Evolutionary conservation across 306 rosid genomes (phyloP).

Genomic region (Lathyrus oleraceus): DNA sequence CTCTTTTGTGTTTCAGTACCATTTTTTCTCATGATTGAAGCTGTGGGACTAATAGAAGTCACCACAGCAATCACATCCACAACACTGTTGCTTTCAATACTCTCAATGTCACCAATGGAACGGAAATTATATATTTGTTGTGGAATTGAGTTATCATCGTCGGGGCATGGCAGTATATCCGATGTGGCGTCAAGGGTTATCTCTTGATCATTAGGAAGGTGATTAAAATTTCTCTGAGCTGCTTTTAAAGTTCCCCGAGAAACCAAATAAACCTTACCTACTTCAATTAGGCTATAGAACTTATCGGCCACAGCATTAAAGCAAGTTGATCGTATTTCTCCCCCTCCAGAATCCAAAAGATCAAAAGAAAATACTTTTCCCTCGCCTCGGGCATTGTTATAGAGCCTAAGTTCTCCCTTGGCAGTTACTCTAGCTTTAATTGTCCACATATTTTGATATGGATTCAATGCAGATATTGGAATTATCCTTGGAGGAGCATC

Average conservation of each 20-base stretch:
- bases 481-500: slow-evolving; percentile 77
- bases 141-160: slow-evolving; percentile 74
- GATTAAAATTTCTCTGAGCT: slow-evolving; percentile 73
- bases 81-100: slow-evolving; percentile 60
- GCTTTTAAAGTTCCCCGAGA: slow-evolving; percentile 75
- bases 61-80: slow-evolving; percentile 83
- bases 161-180: slow-evolving; percentile 60
- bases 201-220: slow-evolving; percentile 72
- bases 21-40: slow-evolving; percentile 75
- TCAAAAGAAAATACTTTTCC: slow-evolving; percentile 95
- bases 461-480: slow-evolving; percentile 79
- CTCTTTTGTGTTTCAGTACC: slow-evolving; percentile 86
- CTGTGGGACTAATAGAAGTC: slow-evolving; percentile 60
- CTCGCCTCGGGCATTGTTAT: slow-evolving; percentile 73
- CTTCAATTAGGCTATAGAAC: slow-evolving; percentile 69
- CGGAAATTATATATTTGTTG: slow-evolving; percentile 64
- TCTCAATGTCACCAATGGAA: slow-evolving; percentile 61
- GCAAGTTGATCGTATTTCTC: slow-evolving; percentile 90
- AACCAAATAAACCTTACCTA: slow-evolving; percentile 68
- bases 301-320: slow-evolving; percentile 84
- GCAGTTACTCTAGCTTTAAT: slow-evolving; percentile 90
- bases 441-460: slow-evolving; percentile 75
- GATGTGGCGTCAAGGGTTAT: slow-evolving; percentile 64
- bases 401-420: slow-evolving; percentile 74
- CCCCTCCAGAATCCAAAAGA: slow-evolving; percentile 77